Percentiles rank a stretch among this genome's conserved stretches.
These are phyloP conservation scores for Lactarius sanguifluus DNA, from an alignment of 768 basidiomycete species.

Conservation along the genomic window DNA sequence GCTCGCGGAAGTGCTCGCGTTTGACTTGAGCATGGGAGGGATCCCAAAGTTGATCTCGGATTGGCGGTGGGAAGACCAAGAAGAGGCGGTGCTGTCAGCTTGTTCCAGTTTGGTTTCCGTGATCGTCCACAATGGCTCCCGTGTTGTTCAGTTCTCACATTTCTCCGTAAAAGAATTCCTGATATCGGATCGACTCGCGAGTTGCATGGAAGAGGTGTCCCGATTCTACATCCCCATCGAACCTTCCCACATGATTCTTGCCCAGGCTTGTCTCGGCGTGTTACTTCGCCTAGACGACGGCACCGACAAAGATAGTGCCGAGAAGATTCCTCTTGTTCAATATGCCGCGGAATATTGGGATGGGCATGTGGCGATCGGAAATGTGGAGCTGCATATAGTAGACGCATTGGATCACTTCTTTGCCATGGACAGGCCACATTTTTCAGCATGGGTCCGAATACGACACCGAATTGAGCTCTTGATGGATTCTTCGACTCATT, in stretches of 20 bases:
- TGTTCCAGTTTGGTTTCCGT: no score
- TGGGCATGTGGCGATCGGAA: not conserved
- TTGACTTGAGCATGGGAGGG: no score
- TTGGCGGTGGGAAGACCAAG: no score
- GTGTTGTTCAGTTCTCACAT: no score
- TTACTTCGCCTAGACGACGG: not conserved
- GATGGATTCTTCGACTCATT: not conserved
- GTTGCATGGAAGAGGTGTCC: not conserved
- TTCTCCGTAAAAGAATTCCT: no score
- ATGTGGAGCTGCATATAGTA: not conserved
- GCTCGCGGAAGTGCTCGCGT: no score
- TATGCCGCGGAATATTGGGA: not conserved
- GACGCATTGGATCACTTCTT: not conserved
- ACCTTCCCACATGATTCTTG: not conserved
- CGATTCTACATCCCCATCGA: not conserved
- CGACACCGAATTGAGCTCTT: not conserved
- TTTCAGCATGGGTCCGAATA: not conserved
- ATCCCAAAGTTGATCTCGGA: no score
- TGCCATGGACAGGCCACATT: not conserved
- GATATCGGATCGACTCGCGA: no score
- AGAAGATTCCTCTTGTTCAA: not conserved
- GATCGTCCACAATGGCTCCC: no score
- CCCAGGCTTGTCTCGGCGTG: not conserved
- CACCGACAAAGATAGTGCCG: not conserved
- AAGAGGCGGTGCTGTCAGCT: no score